phyloP scores from a whole-genome alignment of 352 stramenopile species.

The Blastocystis sp. region DNA sequence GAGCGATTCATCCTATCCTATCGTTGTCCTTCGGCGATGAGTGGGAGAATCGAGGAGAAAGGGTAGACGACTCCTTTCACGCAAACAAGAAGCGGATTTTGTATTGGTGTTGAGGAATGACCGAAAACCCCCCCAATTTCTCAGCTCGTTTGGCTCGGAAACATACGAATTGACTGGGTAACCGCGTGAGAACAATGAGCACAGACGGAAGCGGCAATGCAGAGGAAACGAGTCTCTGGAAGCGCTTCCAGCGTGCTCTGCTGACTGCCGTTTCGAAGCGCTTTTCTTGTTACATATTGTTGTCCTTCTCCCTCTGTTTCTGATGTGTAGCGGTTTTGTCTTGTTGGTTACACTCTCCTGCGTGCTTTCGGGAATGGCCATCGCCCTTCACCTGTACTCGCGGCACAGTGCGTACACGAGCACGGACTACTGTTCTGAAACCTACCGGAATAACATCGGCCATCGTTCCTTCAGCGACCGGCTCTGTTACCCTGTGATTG shows the following conservation, averaged over 20 bases:
- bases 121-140: neutral
- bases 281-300: constrained; percentile 56
- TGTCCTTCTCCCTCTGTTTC: neutral
- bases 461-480: constrained; percentile 65
- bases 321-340: constrained; percentile 25
- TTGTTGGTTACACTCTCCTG: constrained; percentile 8
- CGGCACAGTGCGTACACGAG: neutral
- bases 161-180: too few relatives aligned
- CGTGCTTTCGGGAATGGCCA: neutral
- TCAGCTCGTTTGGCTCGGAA: neutral
- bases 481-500: constrained; percentile 76
- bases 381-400: constrained; percentile 12
- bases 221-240: constrained; percentile 47
- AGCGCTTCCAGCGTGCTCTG: constrained; percentile 47
- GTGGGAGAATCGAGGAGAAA: neutral
- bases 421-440: constrained; percentile 46
- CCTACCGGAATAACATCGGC: constrained; percentile 53
- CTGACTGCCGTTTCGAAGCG: constrained; percentile 40
- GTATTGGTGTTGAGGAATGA: neutral
- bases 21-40: neutral
- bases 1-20: neutral
- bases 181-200: neutral
- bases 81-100: neutral
- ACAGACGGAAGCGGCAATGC: neutral
- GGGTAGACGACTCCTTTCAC: neutral